Base-by-base conservation (phyloP, 768 basidiomycete species). In the Psilocybe subaeruginosa region DNA sequence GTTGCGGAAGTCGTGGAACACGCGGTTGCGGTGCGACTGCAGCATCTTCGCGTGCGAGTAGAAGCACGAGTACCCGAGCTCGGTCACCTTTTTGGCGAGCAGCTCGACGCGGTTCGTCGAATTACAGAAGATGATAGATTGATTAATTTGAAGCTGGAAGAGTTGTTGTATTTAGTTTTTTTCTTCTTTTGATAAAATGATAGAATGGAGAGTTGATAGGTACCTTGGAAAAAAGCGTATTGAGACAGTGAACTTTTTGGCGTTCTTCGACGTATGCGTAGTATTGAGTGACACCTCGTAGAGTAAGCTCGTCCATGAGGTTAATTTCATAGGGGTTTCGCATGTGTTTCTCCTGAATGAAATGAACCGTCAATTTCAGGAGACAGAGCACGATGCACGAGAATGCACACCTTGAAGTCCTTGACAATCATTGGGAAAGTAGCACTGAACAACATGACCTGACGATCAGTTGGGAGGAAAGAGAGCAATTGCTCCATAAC, bases 11-110 rank as follows among this genome's bases (percentile, higher is more conserved):
- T 99, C 97, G 82, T 99, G 97, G 86, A 99, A 99, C 67, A 99
- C 97, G 72, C 97, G 93, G 78, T 99, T 99, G 62, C 97, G 94
- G 78, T 99, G 95, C 33, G 92, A 90, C 79, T 99, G 97, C 12
- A 98, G 88, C 97, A 99, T 99, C 81, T 96, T 97, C 56, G 97
- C 97, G 75, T 99, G 97, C 54, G 97, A 99, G 83, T 97, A 99
- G 88, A 99, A 99, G 82, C 97, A 99, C 47, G 97, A 99, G 75
- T 99, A 99, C 66, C 97, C 97, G 56, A 98, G 90, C 72, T 99
- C 97, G 11, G 97, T 99, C 69, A 99, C 95, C 80, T 99, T 99
- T 82, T 99, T 98, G 63, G 97, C 97, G 68, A 99, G 85, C 51
- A 99, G 91, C 78, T 99, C 97, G 80, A 99, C 97, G 60, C 97